Evolutionary conservation across 768 basidiomycete species (phyloP).

Genomic region (Phanerodontia chrysosporium): DNA sequence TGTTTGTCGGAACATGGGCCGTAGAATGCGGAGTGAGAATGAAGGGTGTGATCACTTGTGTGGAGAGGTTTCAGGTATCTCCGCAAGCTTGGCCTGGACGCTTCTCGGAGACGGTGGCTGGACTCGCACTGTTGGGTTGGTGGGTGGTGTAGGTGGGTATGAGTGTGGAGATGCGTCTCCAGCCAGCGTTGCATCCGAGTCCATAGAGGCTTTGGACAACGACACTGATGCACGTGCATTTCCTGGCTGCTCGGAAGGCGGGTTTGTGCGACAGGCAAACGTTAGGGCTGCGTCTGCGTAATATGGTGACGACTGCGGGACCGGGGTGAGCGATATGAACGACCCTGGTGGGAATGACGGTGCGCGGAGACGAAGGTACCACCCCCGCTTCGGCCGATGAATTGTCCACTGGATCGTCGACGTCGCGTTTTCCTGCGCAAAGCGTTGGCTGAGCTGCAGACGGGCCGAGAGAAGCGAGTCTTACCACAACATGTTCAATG

Average conservation of each 20-base stretch:
- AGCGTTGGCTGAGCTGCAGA: background rate
- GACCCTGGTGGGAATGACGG: conserved; percentile 60
- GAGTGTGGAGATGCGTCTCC: conserved; percentile 27
- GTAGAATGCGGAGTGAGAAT: conserved; percentile 28
- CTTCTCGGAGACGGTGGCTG: conserved; percentile 26
- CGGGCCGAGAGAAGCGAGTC: conserved; percentile 22
- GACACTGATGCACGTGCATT: conserved; percentile 8
- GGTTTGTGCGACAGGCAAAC: conserved; percentile 32
- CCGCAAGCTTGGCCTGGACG: conserved; percentile 27
- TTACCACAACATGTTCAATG: conserved; percentile 66
- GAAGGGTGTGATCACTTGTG: conserved; percentile 22
- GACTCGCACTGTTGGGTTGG: conserved; percentile 19
- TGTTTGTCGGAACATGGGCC: conserved; percentile 17
- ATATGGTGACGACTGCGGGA: conserved; percentile 27
- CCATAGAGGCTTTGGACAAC: conserved; percentile 15
- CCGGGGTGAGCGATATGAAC: conserved; percentile 32
- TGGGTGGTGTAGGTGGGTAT: conserved; percentile 32
- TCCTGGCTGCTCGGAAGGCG: conserved; percentile 3
- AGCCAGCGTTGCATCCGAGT: conserved; percentile 28
- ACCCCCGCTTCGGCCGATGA: conserved; percentile 75
- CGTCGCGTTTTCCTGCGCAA: conserved; percentile 58
- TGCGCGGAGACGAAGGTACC: conserved; percentile 77
- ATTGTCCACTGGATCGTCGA: conserved; percentile 68
- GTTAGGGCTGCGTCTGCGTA: conserved; percentile 29
- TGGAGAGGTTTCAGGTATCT: conserved; percentile 13